These are phyloP conservation scores for Trichophyton simii DNA, from an alignment of 2,329 filamentous ascomycete genomes.

Conservation along the genomic window DNA sequence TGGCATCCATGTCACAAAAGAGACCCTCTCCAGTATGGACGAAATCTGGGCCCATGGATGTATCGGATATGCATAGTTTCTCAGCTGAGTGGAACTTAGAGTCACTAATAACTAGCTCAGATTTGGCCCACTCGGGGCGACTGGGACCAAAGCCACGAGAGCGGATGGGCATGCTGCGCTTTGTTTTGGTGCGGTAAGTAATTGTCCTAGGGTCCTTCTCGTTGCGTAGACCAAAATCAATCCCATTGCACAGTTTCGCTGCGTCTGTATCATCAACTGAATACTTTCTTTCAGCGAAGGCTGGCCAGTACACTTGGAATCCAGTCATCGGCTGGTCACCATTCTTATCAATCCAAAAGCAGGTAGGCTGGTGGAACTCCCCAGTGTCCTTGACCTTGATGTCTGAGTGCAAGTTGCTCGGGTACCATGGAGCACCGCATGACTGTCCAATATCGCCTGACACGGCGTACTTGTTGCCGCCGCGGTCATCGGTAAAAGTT, in stretches of 20 bases:
- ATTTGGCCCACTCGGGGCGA: not conserved
- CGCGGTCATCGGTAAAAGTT: not conserved
- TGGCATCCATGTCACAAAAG: slow-evolving; percentile 25
- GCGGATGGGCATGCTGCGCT: not conserved
- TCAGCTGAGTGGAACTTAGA: slow-evolving; percentile 19
- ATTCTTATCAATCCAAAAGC: not conserved
- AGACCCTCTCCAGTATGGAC: slow-evolving; percentile 21
- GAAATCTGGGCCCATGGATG: slow-evolving; percentile 23
- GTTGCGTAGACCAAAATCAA: not conserved
- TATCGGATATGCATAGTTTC: slow-evolving; percentile 20
- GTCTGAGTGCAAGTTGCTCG: not conserved
- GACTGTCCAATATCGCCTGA: not conserved
- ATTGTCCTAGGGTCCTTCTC: not conserved
- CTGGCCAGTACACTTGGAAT: not conserved
- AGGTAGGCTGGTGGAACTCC: not conserved
- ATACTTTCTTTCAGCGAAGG: not conserved
- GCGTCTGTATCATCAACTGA: not conserved
- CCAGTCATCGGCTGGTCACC: not conserved
- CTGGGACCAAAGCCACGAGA: not conserved
- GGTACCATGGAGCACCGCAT: not conserved
- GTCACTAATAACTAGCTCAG: slow-evolving; percentile 15
- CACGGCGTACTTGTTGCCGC: not conserved
- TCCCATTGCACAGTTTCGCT: not conserved
- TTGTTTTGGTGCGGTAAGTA: not conserved
- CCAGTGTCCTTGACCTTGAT: not conserved